Conservation (phyloP, 164 flowering plant species). For the Liquidambar formosana region DNA sequence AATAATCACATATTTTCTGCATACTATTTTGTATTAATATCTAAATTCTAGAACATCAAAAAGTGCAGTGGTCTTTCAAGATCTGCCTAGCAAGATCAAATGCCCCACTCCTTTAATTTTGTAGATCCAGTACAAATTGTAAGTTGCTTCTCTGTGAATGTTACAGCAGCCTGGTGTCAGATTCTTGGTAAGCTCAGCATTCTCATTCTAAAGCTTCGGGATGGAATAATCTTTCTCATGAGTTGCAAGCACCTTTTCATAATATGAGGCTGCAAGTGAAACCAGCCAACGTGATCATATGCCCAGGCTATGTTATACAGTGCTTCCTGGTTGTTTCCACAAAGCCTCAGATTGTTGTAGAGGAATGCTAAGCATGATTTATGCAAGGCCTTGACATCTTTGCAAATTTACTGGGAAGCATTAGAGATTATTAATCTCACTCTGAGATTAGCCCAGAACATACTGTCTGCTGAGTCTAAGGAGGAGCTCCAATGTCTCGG, state of each 20-base stretch:
- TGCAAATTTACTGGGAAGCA: conserved; percentile 70
- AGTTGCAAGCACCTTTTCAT: conserved; percentile 76
- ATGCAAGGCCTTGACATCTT: conserved; percentile 61
- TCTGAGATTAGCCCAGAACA: conserved; percentile 44
- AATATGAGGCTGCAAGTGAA: conserved; percentile 66
- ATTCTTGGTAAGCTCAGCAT: conserved; percentile 29
- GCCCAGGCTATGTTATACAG: conserved; percentile 87
- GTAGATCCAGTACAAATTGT: conserved; percentile 87
- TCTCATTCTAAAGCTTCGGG: conserved; percentile 62
- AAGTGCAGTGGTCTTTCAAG: conserved; percentile 73
- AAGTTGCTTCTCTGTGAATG: conserved; percentile 84
- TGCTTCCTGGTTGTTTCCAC: conserved; percentile 80
- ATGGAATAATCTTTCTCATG: conserved; percentile 59
- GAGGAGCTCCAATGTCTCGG: conserved; percentile 76
- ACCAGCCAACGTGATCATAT: conserved; percentile 81
- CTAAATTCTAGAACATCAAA: too few relatives aligned
- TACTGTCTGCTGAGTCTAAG: conserved; percentile 51
- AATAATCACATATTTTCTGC: too few relatives aligned
- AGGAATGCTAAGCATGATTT: conserved; percentile 89
- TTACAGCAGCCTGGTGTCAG: conserved; percentile 59
- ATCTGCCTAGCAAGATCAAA: conserved; percentile 91
- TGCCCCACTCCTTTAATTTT: conserved; percentile 81
- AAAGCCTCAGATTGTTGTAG: conserved; percentile 58
- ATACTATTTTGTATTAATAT: too few relatives aligned
- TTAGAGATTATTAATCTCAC: conserved; percentile 58